phyloP scores from a whole-genome alignment of 805 yeast species.

The Hanseniaspora taiwanica region DNA sequence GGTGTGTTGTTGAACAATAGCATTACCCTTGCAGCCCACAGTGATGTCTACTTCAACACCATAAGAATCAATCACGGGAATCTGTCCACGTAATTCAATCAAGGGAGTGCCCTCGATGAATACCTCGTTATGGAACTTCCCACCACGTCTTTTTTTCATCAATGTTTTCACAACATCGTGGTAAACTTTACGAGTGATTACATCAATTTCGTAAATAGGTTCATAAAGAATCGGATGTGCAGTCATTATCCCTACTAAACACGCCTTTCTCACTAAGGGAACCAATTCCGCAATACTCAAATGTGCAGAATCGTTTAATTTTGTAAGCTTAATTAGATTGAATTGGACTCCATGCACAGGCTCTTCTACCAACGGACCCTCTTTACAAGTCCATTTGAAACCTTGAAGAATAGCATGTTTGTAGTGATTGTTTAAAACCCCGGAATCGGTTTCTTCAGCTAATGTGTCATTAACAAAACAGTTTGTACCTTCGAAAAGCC shows the following conservation, averaged over 20 bases:
- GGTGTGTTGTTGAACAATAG: constrained; percentile 53
- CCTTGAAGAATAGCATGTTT: constrained; percentile 39
- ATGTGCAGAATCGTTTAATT: constrained; percentile 32
- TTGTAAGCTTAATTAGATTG: constrained; percentile 45
- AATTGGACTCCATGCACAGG: constrained; percentile 59
- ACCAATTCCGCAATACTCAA: constrained; percentile 58
- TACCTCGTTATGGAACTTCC: constrained; percentile 27
- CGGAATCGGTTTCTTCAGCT: constrained; percentile 53
- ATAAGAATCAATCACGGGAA: constrained; percentile 83
- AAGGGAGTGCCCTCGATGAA: constrained; percentile 68
- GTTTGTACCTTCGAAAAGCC: constrained; percentile 67
- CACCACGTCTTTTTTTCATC: constrained; percentile 61
- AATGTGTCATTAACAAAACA: constrained; percentile 59
- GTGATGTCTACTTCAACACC: constrained; percentile 85
- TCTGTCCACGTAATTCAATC: constrained; percentile 41
- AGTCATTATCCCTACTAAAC: constrained; percentile 64
- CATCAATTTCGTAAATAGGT: constrained; percentile 55
- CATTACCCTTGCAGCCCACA: constrained; percentile 64
- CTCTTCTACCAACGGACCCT: constrained; percentile 91
- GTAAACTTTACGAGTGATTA: constrained; percentile 39
- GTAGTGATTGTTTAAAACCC: constrained; percentile 19
- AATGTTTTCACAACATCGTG: constrained; percentile 36
- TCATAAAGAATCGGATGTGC: constrained; percentile 74
- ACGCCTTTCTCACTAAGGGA: constrained; percentile 74
- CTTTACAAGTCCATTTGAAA: constrained; percentile 67